Conservation (phyloP, 2,329 filamentous ascomycete genomes). For the Cordyceps pruinosa region DNA sequence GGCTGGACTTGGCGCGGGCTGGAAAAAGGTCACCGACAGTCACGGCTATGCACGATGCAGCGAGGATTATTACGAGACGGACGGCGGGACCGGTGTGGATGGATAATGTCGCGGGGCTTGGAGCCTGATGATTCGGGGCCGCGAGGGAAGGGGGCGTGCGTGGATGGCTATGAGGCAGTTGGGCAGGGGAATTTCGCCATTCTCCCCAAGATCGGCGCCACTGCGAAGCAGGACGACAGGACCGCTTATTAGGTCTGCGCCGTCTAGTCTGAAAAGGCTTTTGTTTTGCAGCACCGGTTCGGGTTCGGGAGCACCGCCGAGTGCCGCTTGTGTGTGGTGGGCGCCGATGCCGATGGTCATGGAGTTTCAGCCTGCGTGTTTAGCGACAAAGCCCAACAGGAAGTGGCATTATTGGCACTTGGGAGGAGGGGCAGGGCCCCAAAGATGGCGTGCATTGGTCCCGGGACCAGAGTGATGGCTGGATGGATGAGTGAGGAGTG, state of each 20-base stretch:
- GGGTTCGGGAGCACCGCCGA: constrained; percentile 10
- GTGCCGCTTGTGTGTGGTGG: not conserved
- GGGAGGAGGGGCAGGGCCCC: not conserved
- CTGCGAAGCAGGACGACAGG: not conserved
- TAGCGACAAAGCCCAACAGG: not conserved
- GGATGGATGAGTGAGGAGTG: not conserved
- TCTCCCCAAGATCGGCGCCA: constrained; percentile 10
- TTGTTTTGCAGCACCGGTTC: not conserved
- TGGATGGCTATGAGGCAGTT: constrained; percentile 10
- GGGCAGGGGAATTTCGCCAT: constrained; percentile 13
- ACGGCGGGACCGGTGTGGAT: constrained; percentile 8
- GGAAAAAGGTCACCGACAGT: constrained; percentile 1
- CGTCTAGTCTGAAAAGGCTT: not conserved
- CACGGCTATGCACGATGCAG: not conserved
- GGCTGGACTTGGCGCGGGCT: not conserved
- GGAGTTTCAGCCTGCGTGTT: not conserved
- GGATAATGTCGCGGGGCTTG: not conserved
- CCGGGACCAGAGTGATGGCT: not conserved
- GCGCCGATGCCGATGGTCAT: constrained; percentile 9
- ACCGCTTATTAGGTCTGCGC: not conserved
- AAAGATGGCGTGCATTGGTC: not conserved
- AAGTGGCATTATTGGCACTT: not conserved
- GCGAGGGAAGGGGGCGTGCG: not conserved
- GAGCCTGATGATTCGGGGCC: not conserved
- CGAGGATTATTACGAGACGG: constrained; percentile 2